phyloP scores from a whole-genome alignment of 2,329 filamentous ascomycete genomes.

The Aureobasidium pullulans region DNA sequence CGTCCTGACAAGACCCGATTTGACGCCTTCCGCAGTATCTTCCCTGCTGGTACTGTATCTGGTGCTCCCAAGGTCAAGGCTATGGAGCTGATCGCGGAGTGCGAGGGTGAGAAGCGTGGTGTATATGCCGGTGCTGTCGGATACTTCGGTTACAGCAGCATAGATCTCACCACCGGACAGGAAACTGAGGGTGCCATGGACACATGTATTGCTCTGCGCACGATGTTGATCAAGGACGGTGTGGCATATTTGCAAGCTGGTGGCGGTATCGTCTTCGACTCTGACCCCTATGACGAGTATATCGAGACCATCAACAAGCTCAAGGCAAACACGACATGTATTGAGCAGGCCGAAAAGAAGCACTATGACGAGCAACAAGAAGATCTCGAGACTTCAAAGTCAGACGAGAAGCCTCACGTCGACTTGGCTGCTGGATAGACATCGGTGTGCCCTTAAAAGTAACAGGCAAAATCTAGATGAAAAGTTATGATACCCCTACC shows the following conservation, averaged over 20 bases:
- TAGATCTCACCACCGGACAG: slow-evolving; percentile 51
- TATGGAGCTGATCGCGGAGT: slow-evolving; percentile 93
- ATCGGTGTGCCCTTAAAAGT: neutral
- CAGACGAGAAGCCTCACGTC: slow-evolving; percentile 11
- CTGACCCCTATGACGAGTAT: slow-evolving; percentile 84
- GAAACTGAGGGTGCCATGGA: slow-evolving; percentile 82
- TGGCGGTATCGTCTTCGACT: slow-evolving; percentile 91
- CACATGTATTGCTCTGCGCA: slow-evolving; percentile 73
- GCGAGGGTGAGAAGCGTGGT: slow-evolving; percentile 88
- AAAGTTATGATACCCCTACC: slow-evolving; percentile 1
- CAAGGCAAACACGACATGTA: slow-evolving; percentile 80
- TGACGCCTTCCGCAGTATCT: slow-evolving; percentile 89
- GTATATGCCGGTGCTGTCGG: slow-evolving; percentile 94
- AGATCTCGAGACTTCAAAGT: slow-evolving; percentile 1
- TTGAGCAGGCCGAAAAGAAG: slow-evolving; percentile 71
- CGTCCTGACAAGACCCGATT: slow-evolving; percentile 79
- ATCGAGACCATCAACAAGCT: slow-evolving; percentile 97
- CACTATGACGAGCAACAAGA: slow-evolving; percentile 44
- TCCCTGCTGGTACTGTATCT: slow-evolving; percentile 91
- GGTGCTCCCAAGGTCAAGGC: slow-evolving; percentile 93
- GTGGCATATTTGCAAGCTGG: slow-evolving; percentile 84
- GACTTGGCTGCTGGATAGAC: slow-evolving; percentile 14
- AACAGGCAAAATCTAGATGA: neutral
- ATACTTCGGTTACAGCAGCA: slow-evolving; percentile 82
- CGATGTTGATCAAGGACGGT: slow-evolving; percentile 89